These are phyloP conservation scores for Talaromyces sp. DNA, from an alignment of 2,329 filamentous ascomycete genomes.

Conservation along the genomic window DNA sequence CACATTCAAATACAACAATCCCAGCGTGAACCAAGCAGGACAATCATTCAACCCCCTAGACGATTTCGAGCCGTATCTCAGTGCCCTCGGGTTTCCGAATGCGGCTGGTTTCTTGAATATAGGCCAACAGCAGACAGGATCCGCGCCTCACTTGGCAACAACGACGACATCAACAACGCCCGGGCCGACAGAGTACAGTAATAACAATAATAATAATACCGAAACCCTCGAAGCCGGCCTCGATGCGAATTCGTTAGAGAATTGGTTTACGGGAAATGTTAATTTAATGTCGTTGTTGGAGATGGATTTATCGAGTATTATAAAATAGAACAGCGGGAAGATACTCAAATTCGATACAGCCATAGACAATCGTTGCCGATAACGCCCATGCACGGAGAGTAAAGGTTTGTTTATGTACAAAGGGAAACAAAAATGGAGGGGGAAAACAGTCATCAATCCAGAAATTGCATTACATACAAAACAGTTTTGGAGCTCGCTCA, in stretches of 20 bases:
- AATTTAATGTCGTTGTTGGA: constrained; percentile 17
- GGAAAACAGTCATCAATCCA: background rate
- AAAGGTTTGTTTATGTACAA: constrained; percentile 3
- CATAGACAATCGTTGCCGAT: background rate
- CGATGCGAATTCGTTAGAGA: constrained; percentile 14
- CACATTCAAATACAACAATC: constrained; percentile 1
- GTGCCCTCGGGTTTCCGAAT: constrained; percentile 16
- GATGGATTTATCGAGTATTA: constrained; percentile 16
- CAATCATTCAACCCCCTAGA: constrained; percentile 5
- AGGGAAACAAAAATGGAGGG: background rate
- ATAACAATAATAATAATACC: background rate
- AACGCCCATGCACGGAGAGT: background rate
- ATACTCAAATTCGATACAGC: background rate
- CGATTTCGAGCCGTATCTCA: constrained; percentile 17
- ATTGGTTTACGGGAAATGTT: constrained; percentile 18
- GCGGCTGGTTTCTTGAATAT: constrained; percentile 15
- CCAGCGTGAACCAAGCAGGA: background rate
- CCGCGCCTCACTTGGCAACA: background rate
- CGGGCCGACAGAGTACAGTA: background rate
- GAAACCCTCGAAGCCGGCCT: background rate
- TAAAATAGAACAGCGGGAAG: constrained; percentile 1
- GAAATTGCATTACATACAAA: background rate
- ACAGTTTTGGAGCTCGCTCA: constrained; percentile 8
- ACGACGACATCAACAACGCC: background rate
- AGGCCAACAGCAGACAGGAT: constrained; percentile 5